Percentiles rank a stretch among this genome's conserved stretches.
phyloP scores from a whole-genome alignment of 768 basidiomycete species.

The Kondoa subrosea region DNA sequence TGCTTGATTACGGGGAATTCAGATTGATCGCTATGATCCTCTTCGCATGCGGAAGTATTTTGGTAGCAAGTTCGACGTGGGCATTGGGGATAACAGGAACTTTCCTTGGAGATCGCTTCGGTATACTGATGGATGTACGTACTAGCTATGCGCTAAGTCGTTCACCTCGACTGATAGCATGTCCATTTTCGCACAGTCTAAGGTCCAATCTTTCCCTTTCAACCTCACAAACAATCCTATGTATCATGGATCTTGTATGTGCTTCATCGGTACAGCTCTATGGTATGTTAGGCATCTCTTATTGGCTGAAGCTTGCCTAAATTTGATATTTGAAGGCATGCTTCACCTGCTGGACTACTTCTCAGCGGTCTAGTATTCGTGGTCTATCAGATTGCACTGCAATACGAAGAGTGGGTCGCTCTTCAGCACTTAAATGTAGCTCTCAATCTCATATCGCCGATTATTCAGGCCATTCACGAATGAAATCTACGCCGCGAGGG shows the following conservation, averaged over 20 bases:
- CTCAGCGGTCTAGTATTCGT: constrained; percentile 67
- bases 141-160: not conserved
- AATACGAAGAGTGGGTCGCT: constrained; percentile 48
- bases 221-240: constrained; percentile 83
- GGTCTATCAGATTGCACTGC: constrained; percentile 65
- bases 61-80: constrained; percentile 77
- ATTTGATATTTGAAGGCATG: too few species aligned
- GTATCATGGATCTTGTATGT: constrained; percentile 90
- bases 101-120: constrained; percentile 46
- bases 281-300: constrained; percentile 45
- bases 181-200: constrained; percentile 11
- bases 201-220: constrained; percentile 91
- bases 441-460: not conserved
- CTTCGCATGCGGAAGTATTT: constrained; percentile 57
- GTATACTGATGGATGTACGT: constrained; percentile 49
- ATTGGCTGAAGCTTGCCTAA: not conserved
- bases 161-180: not conserved
- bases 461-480: constrained; percentile 4
- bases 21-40: constrained; percentile 45
- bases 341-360: constrained; percentile 64
- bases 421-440: not conserved
- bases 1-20: constrained; percentile 52
- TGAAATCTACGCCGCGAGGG: constrained; percentile 1
- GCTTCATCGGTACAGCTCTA: constrained; percentile 66
- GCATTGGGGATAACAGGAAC: constrained; percentile 84